Conservation (phyloP, 1,284 basidiomycete genomes). For the Schizopora paradoxa region DNA sequence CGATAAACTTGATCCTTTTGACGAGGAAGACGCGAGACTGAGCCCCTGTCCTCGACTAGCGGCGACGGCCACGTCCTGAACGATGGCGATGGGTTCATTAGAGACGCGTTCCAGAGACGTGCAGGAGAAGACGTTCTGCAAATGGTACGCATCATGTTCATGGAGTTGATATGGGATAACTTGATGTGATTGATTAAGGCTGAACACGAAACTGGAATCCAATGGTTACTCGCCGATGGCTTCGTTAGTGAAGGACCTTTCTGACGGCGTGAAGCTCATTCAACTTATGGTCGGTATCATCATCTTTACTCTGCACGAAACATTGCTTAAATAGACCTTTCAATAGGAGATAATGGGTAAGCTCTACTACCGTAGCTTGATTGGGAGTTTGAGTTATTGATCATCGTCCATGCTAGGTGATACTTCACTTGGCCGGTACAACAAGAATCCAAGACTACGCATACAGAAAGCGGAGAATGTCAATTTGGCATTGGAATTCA, state of each 20-base stretch:
- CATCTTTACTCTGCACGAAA: conserved; percentile 1
- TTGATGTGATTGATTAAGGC: conserved; percentile 41
- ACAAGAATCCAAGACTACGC: conserved; percentile 84
- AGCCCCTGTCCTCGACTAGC: no score
- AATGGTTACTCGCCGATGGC: conserved; percentile 86
- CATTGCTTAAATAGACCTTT: conserved; percentile 9
- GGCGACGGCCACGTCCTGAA: no score
- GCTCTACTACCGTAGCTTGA: conserved; percentile 12
- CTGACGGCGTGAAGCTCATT: conserved; percentile 91
- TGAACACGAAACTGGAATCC: conserved; percentile 91
- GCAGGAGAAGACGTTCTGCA: conserved; percentile 79
- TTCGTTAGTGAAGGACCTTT: conserved; percentile 86
- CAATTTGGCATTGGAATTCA: conserved; percentile 93
- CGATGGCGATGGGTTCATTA: conserved; percentile 43
- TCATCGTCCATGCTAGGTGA: conserved; percentile 52
- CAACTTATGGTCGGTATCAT: conserved; percentile 71
- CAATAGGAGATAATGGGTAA: conserved; percentile 88
- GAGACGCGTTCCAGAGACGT: conserved; percentile 62
- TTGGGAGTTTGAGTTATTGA: conserved; percentile 12
- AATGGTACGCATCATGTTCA: conserved; percentile 52
- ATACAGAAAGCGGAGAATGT: conserved; percentile 99
- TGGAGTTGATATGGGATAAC: conserved; percentile 6
- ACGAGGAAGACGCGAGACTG: no score
- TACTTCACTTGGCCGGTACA: conserved; percentile 86
- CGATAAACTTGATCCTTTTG: no score